Conservation (phyloP, 768 basidiomycete species). For the Lactarius sp. region DNA sequence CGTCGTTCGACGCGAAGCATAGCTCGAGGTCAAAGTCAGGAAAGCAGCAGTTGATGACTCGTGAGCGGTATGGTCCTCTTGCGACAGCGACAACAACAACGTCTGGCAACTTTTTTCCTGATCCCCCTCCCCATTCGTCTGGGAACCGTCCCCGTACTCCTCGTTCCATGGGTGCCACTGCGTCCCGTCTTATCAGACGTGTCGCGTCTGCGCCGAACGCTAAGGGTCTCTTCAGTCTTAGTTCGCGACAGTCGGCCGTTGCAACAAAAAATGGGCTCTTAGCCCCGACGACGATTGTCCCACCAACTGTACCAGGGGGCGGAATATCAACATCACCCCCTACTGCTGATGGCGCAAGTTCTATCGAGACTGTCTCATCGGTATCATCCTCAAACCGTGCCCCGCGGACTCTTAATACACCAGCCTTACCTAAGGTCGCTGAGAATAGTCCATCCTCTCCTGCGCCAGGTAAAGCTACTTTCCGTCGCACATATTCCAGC, state of each 20-base stretch:
- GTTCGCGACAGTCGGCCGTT: constrained; percentile 45
- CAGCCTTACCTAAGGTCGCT: constrained; percentile 37
- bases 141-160: constrained; percentile 50
- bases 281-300: constrained; percentile 60
- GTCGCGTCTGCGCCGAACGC: constrained; percentile 97
- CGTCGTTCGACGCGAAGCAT: constrained; percentile 20
- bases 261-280: constrained; percentile 75
- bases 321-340: constrained; percentile 43
- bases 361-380: constrained; percentile 74
- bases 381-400: constrained; percentile 60
- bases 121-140: constrained; percentile 31
- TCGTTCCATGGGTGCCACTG: constrained; percentile 63
- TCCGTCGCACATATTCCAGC: constrained; percentile 93
- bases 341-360: constrained; percentile 50
- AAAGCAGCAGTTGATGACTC: constrained; percentile 31
- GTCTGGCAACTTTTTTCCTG: constrained; percentile 46
- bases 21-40: constrained; percentile 32
- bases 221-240: constrained; percentile 75
- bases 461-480: constrained; percentile 62
- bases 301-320: constrained; percentile 48
- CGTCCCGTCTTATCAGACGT: constrained; percentile 86
- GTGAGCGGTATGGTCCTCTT: constrained; percentile 34
- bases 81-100: constrained; percentile 39
- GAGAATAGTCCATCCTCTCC: constrained; percentile 39
- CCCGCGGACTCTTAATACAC: constrained; percentile 32